Conservation (phyloP, 208 protist genomes). For the Trypanosoma melophagium region DNA sequence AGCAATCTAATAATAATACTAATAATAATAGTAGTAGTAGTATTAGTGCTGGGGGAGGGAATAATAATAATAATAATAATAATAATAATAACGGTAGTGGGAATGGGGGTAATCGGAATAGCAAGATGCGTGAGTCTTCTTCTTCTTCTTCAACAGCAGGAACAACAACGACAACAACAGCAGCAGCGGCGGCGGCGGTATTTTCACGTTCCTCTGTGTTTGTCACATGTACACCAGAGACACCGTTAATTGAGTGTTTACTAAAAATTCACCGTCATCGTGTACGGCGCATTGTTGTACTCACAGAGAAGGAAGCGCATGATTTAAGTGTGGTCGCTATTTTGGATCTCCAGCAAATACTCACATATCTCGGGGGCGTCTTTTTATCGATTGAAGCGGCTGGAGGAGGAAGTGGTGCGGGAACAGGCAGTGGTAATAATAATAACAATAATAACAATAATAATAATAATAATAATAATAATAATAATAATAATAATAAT, state of each 20-base stretch:
- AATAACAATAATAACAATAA: neutral
- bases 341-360: constrained; percentile 83
- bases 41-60: too few relatives aligned
- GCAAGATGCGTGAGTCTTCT: too few relatives aligned
- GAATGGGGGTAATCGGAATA: too few relatives aligned
- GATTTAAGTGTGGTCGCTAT: constrained; percentile 65
- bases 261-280: constrained; percentile 50
- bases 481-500: constrained; percentile 7
- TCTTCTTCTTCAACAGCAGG: too few relatives aligned
- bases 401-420: constrained; percentile 15
- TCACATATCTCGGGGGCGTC: constrained; percentile 75
- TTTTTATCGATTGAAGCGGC: constrained; percentile 77
- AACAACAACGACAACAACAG: neutral
- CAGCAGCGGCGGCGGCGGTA: too few relatives aligned
- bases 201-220: too few relatives aligned
- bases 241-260: constrained; percentile 68
- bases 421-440: constrained; percentile 10
- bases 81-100: too few relatives aligned
- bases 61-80: too few relatives aligned
- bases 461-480: neutral
- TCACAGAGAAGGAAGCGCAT: constrained; percentile 73
- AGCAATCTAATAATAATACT: neutral
- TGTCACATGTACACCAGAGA: constrained; percentile 67
- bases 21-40: neutral
- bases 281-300: constrained; percentile 61